Percentiles rank a stretch among this genome's conserved stretches.
Conservation (phyloP, 148 eudicot species). For the Mesembryanthemum crystallinum region DNA sequence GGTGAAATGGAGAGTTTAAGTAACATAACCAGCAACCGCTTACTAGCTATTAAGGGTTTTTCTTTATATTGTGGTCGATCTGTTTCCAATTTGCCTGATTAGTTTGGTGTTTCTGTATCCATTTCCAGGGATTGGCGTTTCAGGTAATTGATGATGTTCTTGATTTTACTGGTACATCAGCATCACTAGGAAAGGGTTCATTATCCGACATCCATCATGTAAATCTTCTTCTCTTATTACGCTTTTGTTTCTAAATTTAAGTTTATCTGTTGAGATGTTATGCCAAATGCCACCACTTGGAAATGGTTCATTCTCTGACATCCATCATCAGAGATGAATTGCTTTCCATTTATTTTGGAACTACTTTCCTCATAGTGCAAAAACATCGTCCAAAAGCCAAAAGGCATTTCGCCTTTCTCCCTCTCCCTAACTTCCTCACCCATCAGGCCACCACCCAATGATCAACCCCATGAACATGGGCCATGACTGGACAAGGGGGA, state of each 20-base stretch:
- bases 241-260: background rate
- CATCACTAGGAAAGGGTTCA: conserved; percentile 93
- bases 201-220: conserved; percentile 91
- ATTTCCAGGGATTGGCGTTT: conserved; percentile 80
- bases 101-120: conserved; percentile 7
- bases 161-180: conserved; percentile 89
- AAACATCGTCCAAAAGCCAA: too few species aligned
- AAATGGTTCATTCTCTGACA: background rate
- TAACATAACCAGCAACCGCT: background rate
- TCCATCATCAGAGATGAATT: background rate
- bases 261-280: background rate
- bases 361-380: too few species aligned
- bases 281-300: background rate
- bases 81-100: conserved; percentile 4
- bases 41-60: background rate
- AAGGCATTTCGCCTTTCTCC: too few species aligned
- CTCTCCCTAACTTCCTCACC: too few species aligned
- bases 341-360: too few species aligned
- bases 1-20: too few species aligned
- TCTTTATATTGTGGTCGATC: background rate
- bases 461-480: too few species aligned
- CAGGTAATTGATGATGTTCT: conserved; percentile 89
- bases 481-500: too few species aligned
- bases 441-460: too few species aligned
- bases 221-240: conserved; percentile 18